Percentiles rank a stretch among this genome's conserved stretches.
These are phyloP conservation scores for Trypanosoma lewisi DNA, from an alignment of 208 protist genomes.

Conservation along the genomic window DNA sequence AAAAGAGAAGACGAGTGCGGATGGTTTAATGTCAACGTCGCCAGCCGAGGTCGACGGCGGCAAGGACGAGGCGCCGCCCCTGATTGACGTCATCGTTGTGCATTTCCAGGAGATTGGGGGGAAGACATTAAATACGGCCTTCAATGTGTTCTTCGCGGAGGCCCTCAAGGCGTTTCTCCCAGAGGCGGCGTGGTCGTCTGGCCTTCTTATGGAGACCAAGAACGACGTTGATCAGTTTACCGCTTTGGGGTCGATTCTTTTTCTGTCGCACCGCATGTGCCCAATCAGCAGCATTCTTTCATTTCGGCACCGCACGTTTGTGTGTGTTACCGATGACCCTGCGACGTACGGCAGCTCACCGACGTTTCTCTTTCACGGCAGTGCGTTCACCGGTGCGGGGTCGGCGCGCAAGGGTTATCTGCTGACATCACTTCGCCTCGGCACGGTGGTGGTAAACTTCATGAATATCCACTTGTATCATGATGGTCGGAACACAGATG, in stretches of 20 bases:
- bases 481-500: slow-evolving; percentile 60
- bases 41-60: slow-evolving; percentile 1
- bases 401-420: slow-evolving; percentile 74
- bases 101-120: slow-evolving; percentile 87
- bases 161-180: slow-evolving; percentile 47
- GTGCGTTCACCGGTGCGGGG: slow-evolving; percentile 55
- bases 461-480: slow-evolving; percentile 78
- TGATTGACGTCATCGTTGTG: slow-evolving; percentile 78
- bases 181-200: slow-evolving; percentile 73
- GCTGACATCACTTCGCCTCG: slow-evolving; percentile 70
- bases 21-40: background rate
- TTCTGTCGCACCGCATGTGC: slow-evolving; percentile 71
- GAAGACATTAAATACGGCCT: slow-evolving; percentile 46
- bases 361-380: slow-evolving; percentile 48
- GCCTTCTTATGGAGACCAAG: slow-evolving; percentile 64
- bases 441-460: slow-evolving; percentile 55
- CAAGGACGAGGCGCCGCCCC: slow-evolving; percentile 24
- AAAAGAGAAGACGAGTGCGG: slow-evolving; percentile 5
- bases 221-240: slow-evolving; percentile 48
- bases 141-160: slow-evolving; percentile 54
- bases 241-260: slow-evolving; percentile 65
- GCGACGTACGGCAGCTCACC: slow-evolving; percentile 60
- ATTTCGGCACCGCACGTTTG: slow-evolving; percentile 76
- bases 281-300: slow-evolving; percentile 72
- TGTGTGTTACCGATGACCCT: slow-evolving; percentile 72